A percentile compares a stretch with the other conserved stretches of the same genome.
These are phyloP conservation scores for Quercus parvula DNA, from an alignment of 306 rosid genomes.

Conservation along the genomic window DNA sequence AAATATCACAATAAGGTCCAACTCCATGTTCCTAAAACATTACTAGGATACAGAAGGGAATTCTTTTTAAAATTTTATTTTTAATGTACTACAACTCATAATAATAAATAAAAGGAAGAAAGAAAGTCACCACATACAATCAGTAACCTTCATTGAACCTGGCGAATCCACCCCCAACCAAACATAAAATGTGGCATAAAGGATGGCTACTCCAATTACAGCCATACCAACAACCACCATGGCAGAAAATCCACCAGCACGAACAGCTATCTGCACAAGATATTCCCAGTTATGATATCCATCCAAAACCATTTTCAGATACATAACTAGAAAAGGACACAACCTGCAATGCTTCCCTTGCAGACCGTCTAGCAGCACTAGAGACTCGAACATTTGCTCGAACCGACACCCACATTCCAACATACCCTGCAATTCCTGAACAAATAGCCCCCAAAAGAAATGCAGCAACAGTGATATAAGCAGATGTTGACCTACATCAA, in stretches of 20 bases:
- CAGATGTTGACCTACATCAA: conserved; percentile 77
- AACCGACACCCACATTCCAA: conserved; percentile 99
- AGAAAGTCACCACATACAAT: conserved; percentile 68
- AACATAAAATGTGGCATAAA: conserved; percentile 90
- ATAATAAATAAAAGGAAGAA: conserved; percentile 19
- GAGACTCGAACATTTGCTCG: conserved; percentile 99
- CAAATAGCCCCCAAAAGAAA: conserved; percentile 97
- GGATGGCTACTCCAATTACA: conserved; percentile 85
- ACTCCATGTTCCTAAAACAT: not conserved
- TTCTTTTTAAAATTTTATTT: not conserved
- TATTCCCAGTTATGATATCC: conserved; percentile 28
- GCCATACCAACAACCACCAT: conserved; percentile 98
- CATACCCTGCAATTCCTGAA: conserved; percentile 96
- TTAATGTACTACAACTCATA: not conserved
- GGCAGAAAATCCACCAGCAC: conserved; percentile 99
- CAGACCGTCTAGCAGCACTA: conserved; percentile 98
- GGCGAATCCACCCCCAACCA: conserved; percentile 91
- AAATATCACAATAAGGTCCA: not conserved
- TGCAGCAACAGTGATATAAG: conserved; percentile 88
- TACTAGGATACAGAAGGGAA: not conserved
- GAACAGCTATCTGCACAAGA: conserved; percentile 85
- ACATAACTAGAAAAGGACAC: conserved; percentile 25
- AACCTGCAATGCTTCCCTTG: conserved; percentile 99
- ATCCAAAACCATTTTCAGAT: conserved; percentile 19
- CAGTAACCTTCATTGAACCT: conserved; percentile 93